These are phyloP conservation scores for Hyphopichia fennica DNA, from an alignment of 1,139 yeast species.

Conservation along the genomic window DNA sequence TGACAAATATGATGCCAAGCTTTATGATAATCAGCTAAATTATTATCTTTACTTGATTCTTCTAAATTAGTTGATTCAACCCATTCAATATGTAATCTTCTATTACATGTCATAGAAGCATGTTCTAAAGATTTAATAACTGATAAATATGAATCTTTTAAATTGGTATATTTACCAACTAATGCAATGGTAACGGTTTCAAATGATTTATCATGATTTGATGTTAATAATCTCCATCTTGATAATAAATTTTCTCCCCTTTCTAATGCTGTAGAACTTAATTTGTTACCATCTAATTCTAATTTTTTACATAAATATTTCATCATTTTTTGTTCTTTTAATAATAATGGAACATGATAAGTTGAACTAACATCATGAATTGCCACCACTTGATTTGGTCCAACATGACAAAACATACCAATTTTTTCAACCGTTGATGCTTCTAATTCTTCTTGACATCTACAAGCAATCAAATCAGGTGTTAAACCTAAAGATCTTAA, in stretches of 20 bases:
- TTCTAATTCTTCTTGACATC: conserved; percentile 86
- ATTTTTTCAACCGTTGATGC: conserved; percentile 86
- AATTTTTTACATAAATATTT: conserved; percentile 72
- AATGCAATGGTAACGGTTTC: conserved; percentile 91
- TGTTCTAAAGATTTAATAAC: conserved; percentile 96
- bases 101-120: conserved; percentile 84
- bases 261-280: conserved; percentile 53
- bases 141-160: conserved; percentile 92
- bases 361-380: conserved; percentile 97
- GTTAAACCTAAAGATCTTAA: conserved; percentile 90
- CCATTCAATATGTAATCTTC: conserved; percentile 88
- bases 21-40: conserved; percentile 81
- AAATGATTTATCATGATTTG: conserved; percentile 74
- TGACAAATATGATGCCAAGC: conserved; percentile 95
- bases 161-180: conserved; percentile 95
- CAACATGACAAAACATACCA: conserved; percentile 99
- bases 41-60: conserved; percentile 58
- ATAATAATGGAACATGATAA: conserved; percentile 91
- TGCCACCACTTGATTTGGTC: conserved; percentile 94
- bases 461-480: conserved; percentile 97
- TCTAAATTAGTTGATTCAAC: conserved; percentile 93
- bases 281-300: conserved; percentile 49
- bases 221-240: conserved; percentile 81
- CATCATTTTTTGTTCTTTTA: conserved; percentile 85
- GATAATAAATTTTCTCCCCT: conserved; percentile 70